Evolutionary conservation across 345 rosid species (phyloP), one percentile per base, ranked within the genome.

Genomic region (Brassica incana): DNA sequence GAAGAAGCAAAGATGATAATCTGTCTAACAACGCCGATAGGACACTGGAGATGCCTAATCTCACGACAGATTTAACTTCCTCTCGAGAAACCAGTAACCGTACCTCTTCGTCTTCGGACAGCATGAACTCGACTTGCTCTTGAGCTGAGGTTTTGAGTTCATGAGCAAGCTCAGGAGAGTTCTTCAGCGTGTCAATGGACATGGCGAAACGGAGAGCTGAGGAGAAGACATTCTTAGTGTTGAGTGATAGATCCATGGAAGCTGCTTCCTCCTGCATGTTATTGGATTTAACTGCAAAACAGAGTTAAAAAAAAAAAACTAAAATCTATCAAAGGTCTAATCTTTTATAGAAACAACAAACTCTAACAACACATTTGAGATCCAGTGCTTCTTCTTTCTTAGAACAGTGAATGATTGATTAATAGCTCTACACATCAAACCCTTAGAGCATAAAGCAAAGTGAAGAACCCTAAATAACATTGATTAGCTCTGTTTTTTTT

Each of bases 51-150:
- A 93, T 88, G 27, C 98, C 94, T 63, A 54, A 52, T 81, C 77
- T 85, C 7, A 87, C 87, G 3, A 81, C 89, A 3, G 92, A 86
- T 78, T 86, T 90, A 16, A 95, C 92, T 74, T 93, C 97, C 33
- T 88, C 91, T 33, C 89, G 88, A 9, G 87, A 72, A 7, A 78
- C 85, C n/a, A 92, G 80, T 72, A 88, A 78, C 35, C 87, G 84
- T 6, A 78, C 84, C 54, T 95, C 90, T 25, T 85, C 83, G 69
- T 95, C 94, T 76, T 82, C 87, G 2, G 94, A 86, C 23, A 95
- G 77, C 99, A 95, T 91, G 85, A 87, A 89, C 8, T 95, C 98
- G 8, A 93, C 92, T 75, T 95, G 97, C 75, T 95, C 96, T 78
- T 90, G 94, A 45, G 99, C 97, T 64, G 98, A 88, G 38, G 82